Evolutionary conservation across 192 early-diverging fungal genomes (phyloP).

Genomic region (Piromyces sp.): DNA sequence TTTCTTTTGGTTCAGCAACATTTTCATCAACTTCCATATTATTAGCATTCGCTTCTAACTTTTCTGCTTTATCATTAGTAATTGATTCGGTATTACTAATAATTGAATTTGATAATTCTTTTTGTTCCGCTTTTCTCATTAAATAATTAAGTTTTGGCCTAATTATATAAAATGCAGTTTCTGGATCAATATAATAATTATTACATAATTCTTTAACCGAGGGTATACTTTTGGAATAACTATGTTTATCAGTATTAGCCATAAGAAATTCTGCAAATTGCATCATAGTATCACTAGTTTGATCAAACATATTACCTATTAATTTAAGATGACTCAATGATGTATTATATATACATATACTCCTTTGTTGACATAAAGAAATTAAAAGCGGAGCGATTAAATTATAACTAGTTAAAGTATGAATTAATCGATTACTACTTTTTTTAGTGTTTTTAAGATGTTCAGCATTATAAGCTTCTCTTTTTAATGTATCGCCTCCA

Average conservation of each 20-base stretch:
- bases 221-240: slow-evolving; percentile 25
- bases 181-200: slow-evolving; percentile 39
- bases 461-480: slow-evolving; percentile 27
- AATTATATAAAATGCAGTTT: slow-evolving; percentile 42
- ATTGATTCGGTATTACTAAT: background rate
- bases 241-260: slow-evolving; percentile 21
- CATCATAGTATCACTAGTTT: slow-evolving; percentile 29
- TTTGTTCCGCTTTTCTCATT: background rate
- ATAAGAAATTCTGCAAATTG: slow-evolving; percentile 50
- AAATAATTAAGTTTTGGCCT: slow-evolving; percentile 32
- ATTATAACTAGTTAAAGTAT: slow-evolving; percentile 31
- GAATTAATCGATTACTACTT: slow-evolving; percentile 31
- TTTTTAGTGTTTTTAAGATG: slow-evolving; percentile 26
- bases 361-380: slow-evolving; percentile 38
- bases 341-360: slow-evolving; percentile 25
- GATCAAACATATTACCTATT: slow-evolving; percentile 37
- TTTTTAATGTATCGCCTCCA: slow-evolving; percentile 37
- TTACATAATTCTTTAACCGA: slow-evolving; percentile 7
- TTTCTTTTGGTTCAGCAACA: background rate
- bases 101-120: background rate
- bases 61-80: background rate
- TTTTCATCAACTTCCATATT: slow-evolving; percentile 14
- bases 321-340: slow-evolving; percentile 29
- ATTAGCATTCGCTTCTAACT: slow-evolving; percentile 3
- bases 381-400: slow-evolving; percentile 33